Evolutionary conservation across 2,329 filamentous ascomycete species (phyloP), one percentile per base, ranked within the genome.

Genomic region (Hypocreales sp.): DNA sequence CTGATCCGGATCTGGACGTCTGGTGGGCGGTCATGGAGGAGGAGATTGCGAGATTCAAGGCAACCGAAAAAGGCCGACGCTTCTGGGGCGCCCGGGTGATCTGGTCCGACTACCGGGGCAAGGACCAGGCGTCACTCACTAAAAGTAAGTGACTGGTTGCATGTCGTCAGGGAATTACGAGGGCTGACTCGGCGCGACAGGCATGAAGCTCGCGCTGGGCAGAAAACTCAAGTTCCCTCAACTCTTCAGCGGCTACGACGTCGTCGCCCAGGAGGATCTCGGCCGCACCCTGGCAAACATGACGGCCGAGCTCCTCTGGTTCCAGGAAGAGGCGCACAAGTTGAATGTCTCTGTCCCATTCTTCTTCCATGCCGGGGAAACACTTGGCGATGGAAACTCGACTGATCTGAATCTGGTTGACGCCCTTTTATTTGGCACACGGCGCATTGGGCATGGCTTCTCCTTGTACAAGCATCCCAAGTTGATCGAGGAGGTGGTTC

Each of bases 21-120:
- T 26, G 24, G 24, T 26, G 24, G 24, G 16, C 19, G 8, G 17
- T 26, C 13, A 26, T 26, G 24, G n/a, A 20, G 13, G 24, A 26
- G 8, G 24, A 26, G 18, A 26, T 26, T 8, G 11, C 12, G 7
- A 19, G 6, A 12, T 26, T 26, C 24, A 19, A 15, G 17, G 24
- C 16, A 5, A 20, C 24, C 5, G n/a, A 13, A 3, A 26, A 20
- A n/a, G 24, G 24, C 8, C 14, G 11, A 12, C 17, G 24, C 5
- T 26, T 26, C n/a, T 20, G n/a, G 24, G 24, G 24, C 12, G 24
- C 24, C 5, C 15, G 24, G 9, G 24, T 26, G n/a, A 26, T 26
- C 8, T 26, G 17, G 24, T 19, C 24, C n/a, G 24, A 26, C 16
- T 15, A 10, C 11, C 17, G 24, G 13, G 24, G 24, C n/a, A 13